Percentiles rank a stretch among this genome's conserved stretches.
These are phyloP conservation scores for Komagataella ulmi DNA, from an alignment of 805 yeast species.

Conservation along the genomic window DNA sequence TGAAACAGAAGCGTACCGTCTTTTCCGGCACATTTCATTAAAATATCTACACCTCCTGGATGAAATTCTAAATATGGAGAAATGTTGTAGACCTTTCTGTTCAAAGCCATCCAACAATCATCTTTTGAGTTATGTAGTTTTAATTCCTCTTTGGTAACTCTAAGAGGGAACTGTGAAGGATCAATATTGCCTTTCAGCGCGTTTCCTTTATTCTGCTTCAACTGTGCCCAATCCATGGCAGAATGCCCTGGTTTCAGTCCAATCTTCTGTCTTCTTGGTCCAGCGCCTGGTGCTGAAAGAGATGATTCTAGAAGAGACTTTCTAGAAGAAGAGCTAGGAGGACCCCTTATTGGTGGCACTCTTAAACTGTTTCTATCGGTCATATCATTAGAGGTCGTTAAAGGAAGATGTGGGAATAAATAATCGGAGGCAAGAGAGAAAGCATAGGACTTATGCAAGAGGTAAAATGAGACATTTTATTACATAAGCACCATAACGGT, in stretches of 20 bases:
- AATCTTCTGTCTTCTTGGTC: constrained; percentile 35
- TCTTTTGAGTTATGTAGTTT: constrained; percentile 38
- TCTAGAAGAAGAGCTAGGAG: neutral
- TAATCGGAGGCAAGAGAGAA: neutral
- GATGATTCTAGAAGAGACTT: neutral
- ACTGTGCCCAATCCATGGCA: constrained; percentile 74
- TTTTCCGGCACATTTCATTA: constrained; percentile 67
- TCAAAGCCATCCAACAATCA: constrained; percentile 80
- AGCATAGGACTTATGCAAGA: neutral
- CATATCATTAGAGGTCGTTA: neutral
- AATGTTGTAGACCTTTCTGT: constrained; percentile 76
- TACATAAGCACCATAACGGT: neutral
- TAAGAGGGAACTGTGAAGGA: constrained; percentile 35
- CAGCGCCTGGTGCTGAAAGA: constrained; percentile 4
- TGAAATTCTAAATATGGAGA: constrained; percentile 76
- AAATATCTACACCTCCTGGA: constrained; percentile 82
- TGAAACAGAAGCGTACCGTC: constrained; percentile 73
- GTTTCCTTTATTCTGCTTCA: constrained; percentile 44
- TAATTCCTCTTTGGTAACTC: constrained; percentile 44
- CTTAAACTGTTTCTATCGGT: neutral
- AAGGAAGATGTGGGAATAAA: neutral
- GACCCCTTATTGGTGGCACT: neutral
- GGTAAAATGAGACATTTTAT: neutral
- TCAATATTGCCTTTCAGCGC: constrained; percentile 14
- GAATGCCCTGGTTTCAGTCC: constrained; percentile 67